Conservation (phyloP, 176 grass and related monocot genomes). For the Cenchrus fungigraminus region DNA sequence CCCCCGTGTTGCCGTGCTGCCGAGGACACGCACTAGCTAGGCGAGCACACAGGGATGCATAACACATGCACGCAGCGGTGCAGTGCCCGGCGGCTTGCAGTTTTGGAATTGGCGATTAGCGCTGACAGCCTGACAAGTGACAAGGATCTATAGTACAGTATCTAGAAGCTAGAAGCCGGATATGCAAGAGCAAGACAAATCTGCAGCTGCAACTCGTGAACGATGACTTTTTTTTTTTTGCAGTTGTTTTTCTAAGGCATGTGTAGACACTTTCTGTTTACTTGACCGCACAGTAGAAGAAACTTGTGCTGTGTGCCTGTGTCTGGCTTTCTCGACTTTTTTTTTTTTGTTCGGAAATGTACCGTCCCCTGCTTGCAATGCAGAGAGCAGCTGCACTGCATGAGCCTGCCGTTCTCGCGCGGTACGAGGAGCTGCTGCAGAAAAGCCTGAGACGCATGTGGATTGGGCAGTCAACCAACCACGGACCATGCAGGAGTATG, state of each 20-base stretch:
- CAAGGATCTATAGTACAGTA: not conserved
- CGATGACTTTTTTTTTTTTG: not conserved
- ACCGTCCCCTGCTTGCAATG: not conserved
- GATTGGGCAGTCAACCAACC: not conserved
- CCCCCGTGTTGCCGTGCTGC: not conserved
- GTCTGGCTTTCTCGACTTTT: not conserved
- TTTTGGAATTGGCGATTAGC: not conserved
- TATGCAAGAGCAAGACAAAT: not conserved
- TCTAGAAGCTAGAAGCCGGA: not conserved
- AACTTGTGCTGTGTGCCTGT: not conserved
- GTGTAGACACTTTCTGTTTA: not conserved
- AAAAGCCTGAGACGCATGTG: not conserved
- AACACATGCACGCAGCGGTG: not conserved
- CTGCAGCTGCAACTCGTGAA: not conserved
- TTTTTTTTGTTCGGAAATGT: not conserved
- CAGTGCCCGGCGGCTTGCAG: not conserved
- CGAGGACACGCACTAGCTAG: not conserved
- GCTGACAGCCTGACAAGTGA: not conserved
- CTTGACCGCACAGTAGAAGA: not conserved
- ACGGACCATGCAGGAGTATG: not conserved
- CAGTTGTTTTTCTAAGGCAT: not conserved
- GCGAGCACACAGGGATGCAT: not conserved
- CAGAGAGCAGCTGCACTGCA: not conserved
- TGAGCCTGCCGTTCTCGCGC: not conserved
- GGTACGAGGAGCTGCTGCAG: slow-evolving; percentile 10